These are phyloP conservation scores for Nigrospora sphaerica DNA, from an alignment of 2,329 filamentous ascomycete genomes.

Conservation along the genomic window DNA sequence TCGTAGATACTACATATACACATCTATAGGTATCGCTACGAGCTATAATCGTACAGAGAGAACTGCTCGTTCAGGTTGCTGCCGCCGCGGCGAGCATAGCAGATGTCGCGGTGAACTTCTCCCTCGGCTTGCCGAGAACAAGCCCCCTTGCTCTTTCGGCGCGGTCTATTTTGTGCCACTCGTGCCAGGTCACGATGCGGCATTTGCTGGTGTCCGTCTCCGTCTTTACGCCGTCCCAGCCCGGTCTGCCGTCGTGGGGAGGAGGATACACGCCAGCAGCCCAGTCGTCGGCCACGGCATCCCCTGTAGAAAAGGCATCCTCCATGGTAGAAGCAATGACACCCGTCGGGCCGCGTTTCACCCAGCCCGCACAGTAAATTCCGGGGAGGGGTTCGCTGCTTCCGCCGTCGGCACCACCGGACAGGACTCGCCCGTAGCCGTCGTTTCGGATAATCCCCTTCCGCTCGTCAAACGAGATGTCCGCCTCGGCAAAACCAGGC, in stretches of 20 bases:
- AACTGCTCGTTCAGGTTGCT: conserved; percentile 16
- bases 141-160: conserved; percentile 64
- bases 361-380: conserved; percentile 92
- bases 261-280: conserved; percentile 29
- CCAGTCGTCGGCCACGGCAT: conserved; percentile 80
- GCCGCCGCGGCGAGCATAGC: conserved; percentile 51
- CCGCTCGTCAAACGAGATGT: conserved; percentile 68
- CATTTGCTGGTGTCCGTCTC: conserved; percentile 51
- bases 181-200: conserved; percentile 67
- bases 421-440: conserved; percentile 61
- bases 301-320: conserved; percentile 85
- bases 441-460: conserved; percentile 80
- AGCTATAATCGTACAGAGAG: background rate
- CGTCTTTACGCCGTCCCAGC: conserved; percentile 70
- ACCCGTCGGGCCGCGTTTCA: conserved; percentile 88
- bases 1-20: conserved; percentile 18
- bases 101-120: conserved; percentile 53
- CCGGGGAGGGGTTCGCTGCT: conserved; percentile 50
- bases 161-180: conserved; percentile 79
- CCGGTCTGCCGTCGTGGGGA: conserved; percentile 29
- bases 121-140: conserved; percentile 66
- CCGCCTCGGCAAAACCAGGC: conserved; percentile 64
- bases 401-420: conserved; percentile 16
- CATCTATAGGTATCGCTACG: background rate
- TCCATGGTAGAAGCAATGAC: conserved; percentile 96